phyloP scores from a whole-genome alignment of 345 rosid species.

The Syzygium grande region DNA sequence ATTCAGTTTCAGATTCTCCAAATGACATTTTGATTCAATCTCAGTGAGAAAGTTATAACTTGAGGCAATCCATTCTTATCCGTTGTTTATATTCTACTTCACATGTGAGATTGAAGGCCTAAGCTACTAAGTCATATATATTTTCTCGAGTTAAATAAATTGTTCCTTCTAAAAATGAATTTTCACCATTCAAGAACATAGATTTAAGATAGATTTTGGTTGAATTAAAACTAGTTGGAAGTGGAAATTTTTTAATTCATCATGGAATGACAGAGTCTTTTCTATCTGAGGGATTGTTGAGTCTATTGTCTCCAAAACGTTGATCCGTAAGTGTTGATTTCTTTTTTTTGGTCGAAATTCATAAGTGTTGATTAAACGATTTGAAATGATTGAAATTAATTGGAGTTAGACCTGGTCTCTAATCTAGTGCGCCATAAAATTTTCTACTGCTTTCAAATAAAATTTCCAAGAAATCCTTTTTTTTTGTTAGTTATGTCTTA shows the following conservation, averaged over 20 bases:
- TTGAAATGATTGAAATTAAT: no score
- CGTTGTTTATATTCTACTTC: background rate
- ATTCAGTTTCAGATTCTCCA: background rate
- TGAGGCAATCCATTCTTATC: background rate
- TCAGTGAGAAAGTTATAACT: background rate
- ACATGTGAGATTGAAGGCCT: background rate
- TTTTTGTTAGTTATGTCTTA: background rate
- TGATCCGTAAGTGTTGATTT: no score
- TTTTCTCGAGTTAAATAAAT: background rate
- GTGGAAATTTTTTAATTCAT: background rate
- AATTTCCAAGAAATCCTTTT: background rate
- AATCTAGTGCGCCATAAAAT: background rate
- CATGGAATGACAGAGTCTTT: background rate
- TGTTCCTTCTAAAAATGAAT: background rate
- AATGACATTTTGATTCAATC: background rate
- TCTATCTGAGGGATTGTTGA: background rate
- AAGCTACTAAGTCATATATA: background rate
- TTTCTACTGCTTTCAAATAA: background rate
- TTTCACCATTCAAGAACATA: background rate
- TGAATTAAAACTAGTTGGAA: background rate
- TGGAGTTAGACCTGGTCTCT: no score
- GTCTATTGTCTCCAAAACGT: no score
- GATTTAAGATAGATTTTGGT: no score
- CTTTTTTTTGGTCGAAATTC: no score
- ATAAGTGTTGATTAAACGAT: no score